A percentile compares a stretch with the other conserved stretches of the same genome.
These are phyloP conservation scores for Opeltia flavorubescens DNA, from an alignment of 495 filamentous ascomycete genomes.

Conservation along the genomic window DNA sequence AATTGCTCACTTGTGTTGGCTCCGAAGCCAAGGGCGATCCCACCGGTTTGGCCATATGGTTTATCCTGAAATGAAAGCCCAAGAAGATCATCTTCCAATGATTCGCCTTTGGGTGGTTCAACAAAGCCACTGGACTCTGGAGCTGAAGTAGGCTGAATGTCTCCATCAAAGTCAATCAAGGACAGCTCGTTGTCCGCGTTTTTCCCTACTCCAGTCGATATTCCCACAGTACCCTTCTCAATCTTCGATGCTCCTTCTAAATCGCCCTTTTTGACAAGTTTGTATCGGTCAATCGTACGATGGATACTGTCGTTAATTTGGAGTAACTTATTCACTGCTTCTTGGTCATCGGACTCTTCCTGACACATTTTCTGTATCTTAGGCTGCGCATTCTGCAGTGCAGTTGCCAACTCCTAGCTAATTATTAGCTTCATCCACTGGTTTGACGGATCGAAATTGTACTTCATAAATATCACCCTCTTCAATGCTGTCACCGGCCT, in stretches of 20 bases:
- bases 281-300: slow-evolving; percentile 87
- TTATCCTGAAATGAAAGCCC: slow-evolving; percentile 53
- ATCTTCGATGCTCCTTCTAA: slow-evolving; percentile 75
- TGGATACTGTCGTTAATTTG: slow-evolving; percentile 99
- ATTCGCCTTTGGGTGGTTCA: slow-evolving; percentile 21
- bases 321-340: slow-evolving; percentile 86
- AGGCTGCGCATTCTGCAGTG: slow-evolving; percentile 84
- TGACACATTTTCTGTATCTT: slow-evolving; percentile 99
- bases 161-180: slow-evolving; percentile 79
- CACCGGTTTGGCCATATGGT: slow-evolving; percentile 55
- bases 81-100: slow-evolving; percentile 51
- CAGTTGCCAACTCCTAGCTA: slow-evolving; percentile 67
- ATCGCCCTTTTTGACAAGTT: slow-evolving; percentile 85
- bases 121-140: slow-evolving; percentile 9
- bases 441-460: slow-evolving; percentile 7
- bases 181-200: slow-evolving; percentile 76
- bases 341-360: slow-evolving; percentile 90
- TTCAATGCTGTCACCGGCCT: slow-evolving; percentile 65
- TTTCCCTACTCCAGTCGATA: slow-evolving; percentile 54
- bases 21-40: slow-evolving; percentile 75
- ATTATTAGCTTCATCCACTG: neutral
- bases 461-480: slow-evolving; percentile 92
- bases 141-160: slow-evolving; percentile 39
- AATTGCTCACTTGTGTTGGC: slow-evolving; percentile 44
- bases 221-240: slow-evolving; percentile 67